Percentiles rank a stretch among this genome's conserved stretches.
Evolutionary conservation across 352 stramenopile genomes (phyloP).

Genomic region (Globisporangium cederbergense): DNA sequence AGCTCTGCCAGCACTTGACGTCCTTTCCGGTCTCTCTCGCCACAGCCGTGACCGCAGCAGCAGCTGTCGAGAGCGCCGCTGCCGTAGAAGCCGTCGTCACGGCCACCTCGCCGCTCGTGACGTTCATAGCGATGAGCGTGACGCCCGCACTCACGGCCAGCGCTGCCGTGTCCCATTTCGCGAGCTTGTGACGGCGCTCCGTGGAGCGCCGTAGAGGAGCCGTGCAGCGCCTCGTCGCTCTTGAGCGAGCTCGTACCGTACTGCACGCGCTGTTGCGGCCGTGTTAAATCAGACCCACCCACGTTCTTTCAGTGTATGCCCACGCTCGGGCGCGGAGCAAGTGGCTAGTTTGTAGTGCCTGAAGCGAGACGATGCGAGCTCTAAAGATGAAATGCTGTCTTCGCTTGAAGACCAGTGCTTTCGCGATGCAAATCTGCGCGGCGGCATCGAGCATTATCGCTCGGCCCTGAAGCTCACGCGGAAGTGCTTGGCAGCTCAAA

Average conservation of each 20-base stretch:
- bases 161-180: conserved; percentile 26
- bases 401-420: too few relatives aligned
- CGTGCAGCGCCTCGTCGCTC: conserved; percentile 18
- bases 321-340: too few relatives aligned
- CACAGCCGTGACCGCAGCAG: not conserved
- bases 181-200: conserved; percentile 23
- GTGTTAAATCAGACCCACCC: too few relatives aligned
- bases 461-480: too few relatives aligned
- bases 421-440: too few relatives aligned
- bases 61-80: not conserved
- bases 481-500: too few relatives aligned
- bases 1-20: conserved; percentile 66
- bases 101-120: conserved; percentile 11
- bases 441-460: too few relatives aligned
- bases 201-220: not conserved
- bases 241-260: conserved; percentile 29
- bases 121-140: conserved; percentile 25
- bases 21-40: conserved; percentile 2
- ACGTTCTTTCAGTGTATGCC: too few relatives aligned
- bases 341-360: too few relatives aligned
- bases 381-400: too few relatives aligned
- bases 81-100: not conserved
- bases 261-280: conserved; percentile 11
- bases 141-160: conserved; percentile 24
- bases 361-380: too few relatives aligned